Base-by-base conservation (phyloP, 306 rosid genomes). In the Gillenia trifoliata region DNA sequence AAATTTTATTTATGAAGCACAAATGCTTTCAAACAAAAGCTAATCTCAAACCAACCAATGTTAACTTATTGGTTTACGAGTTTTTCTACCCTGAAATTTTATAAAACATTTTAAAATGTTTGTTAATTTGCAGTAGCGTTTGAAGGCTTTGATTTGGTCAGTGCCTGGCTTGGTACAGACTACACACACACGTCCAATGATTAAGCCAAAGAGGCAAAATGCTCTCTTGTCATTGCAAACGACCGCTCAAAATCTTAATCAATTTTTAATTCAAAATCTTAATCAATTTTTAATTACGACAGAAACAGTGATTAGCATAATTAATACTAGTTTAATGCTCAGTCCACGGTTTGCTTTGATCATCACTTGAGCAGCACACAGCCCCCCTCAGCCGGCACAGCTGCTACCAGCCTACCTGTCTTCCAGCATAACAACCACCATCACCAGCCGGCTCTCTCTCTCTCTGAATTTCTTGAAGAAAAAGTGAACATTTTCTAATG, bases 321-420 rank as follows among this genome's bases (percentile, higher is more conserved):
- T 59, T 59, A 25, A 74, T 75, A 60, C 41, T 19, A 38, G 70
- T 77, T 30, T 40, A 70, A 55, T 72, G 75, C 83, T 77, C 63
- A 80, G 88, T 72, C 88, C 76, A 62, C 80, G 77, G 80, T 70
- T 77, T 78, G 86, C 86, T 79, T 78, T 63, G 77, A 69, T 83
- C 88, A 83, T 78, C 71, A 23, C 72, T 40, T 15, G 63, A 64
- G 62, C 68, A 65, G 73, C 67, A 25, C 59, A 77, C 38, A 54
- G 49, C 68, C 61, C 40, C 67, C 71, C 47, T 49, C 67, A 41
- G 91, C 92, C 89, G 87, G 91, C 91, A 75, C 84, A 74, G 64
- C 66, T 66, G 19, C 79, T 22, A 41, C 75, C 66, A 71, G 74
- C 33, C 74, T 77, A 78, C 75, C 77, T 75, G 33, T 82, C 82